These are phyloP conservation scores for Taiozyma onychis DNA, from an alignment of 1,139 yeast species.

Conservation along the genomic window DNA sequence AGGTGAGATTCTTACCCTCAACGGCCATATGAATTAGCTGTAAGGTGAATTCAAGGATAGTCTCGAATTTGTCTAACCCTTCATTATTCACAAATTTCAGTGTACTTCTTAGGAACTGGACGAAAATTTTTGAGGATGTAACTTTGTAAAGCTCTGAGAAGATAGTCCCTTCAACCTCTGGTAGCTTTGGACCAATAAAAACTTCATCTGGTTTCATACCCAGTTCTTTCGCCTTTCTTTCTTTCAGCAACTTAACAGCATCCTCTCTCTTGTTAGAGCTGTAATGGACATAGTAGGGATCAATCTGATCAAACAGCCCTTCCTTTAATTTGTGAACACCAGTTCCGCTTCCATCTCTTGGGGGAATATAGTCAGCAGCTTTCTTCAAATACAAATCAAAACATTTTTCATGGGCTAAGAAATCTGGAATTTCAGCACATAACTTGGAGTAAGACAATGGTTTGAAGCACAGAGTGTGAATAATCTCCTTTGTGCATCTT, in stretches of 20 bases:
- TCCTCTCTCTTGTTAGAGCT: constrained; percentile 78
- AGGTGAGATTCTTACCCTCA: constrained; percentile 20
- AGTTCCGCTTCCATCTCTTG: constrained; percentile 55
- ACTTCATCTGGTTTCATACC: constrained; percentile 37
- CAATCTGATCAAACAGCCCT: constrained; percentile 47
- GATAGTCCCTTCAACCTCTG: constrained; percentile 29
- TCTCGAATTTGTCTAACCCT: constrained; percentile 43
- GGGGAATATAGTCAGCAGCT: constrained; percentile 57
- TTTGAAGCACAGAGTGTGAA: constrained; percentile 74
- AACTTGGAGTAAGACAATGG: constrained; percentile 70
- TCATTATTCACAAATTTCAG: constrained; percentile 37
- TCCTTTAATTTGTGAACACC: constrained; percentile 69
- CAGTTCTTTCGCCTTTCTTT: constrained; percentile 27
- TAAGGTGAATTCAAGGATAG: constrained; percentile 51
- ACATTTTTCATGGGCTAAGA: constrained; percentile 60
- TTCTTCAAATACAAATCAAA: constrained; percentile 65
- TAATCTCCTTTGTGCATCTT: constrained; percentile 60
- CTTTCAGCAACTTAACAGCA: constrained; percentile 39
- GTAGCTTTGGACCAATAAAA: constrained; percentile 43
- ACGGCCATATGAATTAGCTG: constrained; percentile 60
- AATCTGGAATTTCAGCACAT: constrained; percentile 68
- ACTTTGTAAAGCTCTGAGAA: constrained; percentile 40
- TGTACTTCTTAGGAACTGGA: constrained; percentile 45
- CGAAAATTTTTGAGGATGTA: constrained; percentile 46
- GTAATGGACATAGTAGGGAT: constrained; percentile 81